Percentiles rank a stretch among this genome's conserved stretches.
Conservation (phyloP, 306 rosid genomes). For the Quillaja saponaria region DNA sequence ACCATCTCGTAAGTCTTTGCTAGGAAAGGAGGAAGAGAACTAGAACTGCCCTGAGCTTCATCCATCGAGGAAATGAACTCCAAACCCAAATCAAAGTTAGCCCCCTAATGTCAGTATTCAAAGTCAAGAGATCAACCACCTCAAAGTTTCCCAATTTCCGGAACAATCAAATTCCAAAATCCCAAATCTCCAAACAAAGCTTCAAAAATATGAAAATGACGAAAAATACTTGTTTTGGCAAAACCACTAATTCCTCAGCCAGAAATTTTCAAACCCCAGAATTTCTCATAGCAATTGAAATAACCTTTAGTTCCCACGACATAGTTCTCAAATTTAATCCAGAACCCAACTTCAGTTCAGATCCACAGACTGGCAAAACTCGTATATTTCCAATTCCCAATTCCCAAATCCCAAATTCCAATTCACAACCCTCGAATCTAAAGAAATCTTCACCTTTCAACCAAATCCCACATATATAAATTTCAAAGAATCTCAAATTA, state of each 20-base stretch:
- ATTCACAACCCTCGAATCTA: conserved; percentile 3
- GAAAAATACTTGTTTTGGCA: too few relatives aligned
- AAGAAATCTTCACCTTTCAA: conserved; percentile 22
- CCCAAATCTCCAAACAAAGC: not conserved
- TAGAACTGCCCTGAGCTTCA: conserved; percentile 60
- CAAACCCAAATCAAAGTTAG: conserved; percentile 29
- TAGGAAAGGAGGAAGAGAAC: conserved; percentile 77
- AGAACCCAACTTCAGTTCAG: conserved; percentile 2
- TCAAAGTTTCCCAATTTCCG: not conserved
- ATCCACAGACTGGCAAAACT: conserved; percentile 22
- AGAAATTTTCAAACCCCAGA: not conserved
- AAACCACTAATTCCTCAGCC: too few relatives aligned
- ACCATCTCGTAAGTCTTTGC: conserved; percentile 85
- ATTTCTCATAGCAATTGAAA: not conserved
- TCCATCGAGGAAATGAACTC: conserved; percentile 61
- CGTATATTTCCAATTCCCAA: not conserved
- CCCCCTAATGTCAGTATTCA: conserved; percentile 38
- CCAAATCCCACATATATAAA: conserved; percentile 21
- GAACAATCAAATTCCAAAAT: conserved; percentile 14
- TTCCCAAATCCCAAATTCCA: not conserved
- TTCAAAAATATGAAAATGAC: too few relatives aligned
- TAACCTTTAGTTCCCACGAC: not conserved
- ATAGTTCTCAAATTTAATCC: not conserved
- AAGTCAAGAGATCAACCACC: conserved; percentile 15
- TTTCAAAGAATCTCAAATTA: conserved; percentile 3